Evolutionary conservation across 495 filamentous ascomycete genomes (phyloP), one percentile per base, ranked within the genome.

Genomic region (Penicillium macrosclerotiorum): DNA sequence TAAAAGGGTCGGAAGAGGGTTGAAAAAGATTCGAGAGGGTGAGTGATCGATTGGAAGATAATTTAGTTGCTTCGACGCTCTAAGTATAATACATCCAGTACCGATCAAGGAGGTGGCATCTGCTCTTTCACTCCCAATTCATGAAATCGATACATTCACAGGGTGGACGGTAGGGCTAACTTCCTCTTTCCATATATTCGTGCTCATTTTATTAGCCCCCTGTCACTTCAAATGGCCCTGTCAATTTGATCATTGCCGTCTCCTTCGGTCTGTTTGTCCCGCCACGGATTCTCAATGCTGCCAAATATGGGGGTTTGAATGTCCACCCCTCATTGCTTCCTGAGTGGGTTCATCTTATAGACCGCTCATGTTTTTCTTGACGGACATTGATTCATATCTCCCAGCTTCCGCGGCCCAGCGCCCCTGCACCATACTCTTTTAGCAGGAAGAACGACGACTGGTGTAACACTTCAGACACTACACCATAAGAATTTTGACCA

Each of bases 281-380:
- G 1, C 79, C 81, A 4, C 75, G 86, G 3, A 77, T 96, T 12
- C 74, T 97, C 31, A 73, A 71, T 19, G 64, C 54, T 4, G 77
- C 86, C 12, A 75, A 77, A 44, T 95, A 92, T 67, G 90, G 91
- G 47, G 93, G 93, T 0, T 64, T 97, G 17, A 98, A 98, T 67
- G 77, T 98, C 3, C 93, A 98, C 60, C 93, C 93, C 1, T 96
- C 92, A n/a, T 61, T 95, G 5, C 80, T 98, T 9, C 93, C 93
- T 6, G 83, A 91, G 84, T 88, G 75, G 36, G 77, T 59, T 12
- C 12, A 24, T 11, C 1, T 9, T 14, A 7, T 31, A 19, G 2
- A 17, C n/a, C n/a, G n/a, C n/a, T n/a, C n/a, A n/a, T n/a, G n/a
- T n/a, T n/a, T n/a, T n/a, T n/a, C n/a, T n/a, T n/a, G n/a, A 30